Evolutionary conservation across 345 rosid genomes (phyloP), one percentile per base, ranked within the genome.

Genomic region (Lenwebbia sp.): DNA sequence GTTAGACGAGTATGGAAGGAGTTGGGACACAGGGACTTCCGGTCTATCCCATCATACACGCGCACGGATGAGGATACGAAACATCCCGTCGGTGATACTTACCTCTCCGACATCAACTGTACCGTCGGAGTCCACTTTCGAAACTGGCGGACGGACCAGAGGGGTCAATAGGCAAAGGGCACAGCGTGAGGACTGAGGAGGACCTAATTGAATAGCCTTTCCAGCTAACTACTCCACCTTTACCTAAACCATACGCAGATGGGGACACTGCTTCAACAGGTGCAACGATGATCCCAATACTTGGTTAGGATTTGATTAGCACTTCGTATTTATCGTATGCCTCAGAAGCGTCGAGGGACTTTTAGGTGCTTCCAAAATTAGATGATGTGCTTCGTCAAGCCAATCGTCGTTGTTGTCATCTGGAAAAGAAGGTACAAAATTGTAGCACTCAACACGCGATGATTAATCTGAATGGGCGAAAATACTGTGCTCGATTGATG

Each of bases 371-470:
- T 15, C 19, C 9, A 60, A 6, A 0, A 3, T n/a, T n/a, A 2
- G 70, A 28, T 28, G 75, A 3, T 0, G 74, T 8, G 40, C 3
- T 7, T 60, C 40, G 22, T 5, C 40, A 15, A 14, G 13, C 75
- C 23, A 10, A 65, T 7, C 12, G 22, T 4, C 26, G 23, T 9
- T 54, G 25, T 19, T 54, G 4, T 8, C 11, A 3, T 22, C 7
- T 54, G 57, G 21, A 22, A 3, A 3, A 8, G 19, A 30, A n/a
- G 0, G 3, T 2, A 4, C 1, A 33, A 2, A 10, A 65, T 28
- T 62, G 30, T 3, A 7, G 7, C 41, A 3, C 75, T 62, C 11
- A 1, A 14, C 41, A 15, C 8, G 41, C 22, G 2, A 7, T 62
- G 19, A 62, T 65, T 65, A 65, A 17, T 30, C 33, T 30, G 76